Base-by-base conservation (phyloP, 768 basidiomycete genomes). In the Paxillus involutus region DNA sequence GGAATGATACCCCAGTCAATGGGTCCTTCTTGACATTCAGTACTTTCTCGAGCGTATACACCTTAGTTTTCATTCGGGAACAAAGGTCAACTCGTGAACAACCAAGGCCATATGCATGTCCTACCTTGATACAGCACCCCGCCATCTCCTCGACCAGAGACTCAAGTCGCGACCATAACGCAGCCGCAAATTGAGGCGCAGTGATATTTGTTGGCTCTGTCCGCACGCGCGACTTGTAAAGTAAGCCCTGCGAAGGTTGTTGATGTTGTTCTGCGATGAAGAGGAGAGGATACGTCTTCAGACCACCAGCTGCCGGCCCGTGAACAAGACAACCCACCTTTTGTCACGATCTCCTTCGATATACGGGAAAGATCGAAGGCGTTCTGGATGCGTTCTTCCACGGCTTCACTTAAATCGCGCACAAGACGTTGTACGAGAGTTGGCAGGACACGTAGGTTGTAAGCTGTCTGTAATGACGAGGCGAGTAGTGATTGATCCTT, bases 11-110 rank as follows among this genome's bases (percentile, higher is more conserved):
- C 54, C 91, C 88, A 0, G 90, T 86, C 33, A 80, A 74, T 0
- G 87, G 76, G 65, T 98, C 95, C 68, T 83, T 88, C 76, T 98
- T 98, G 63, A 96, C 70, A 63, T 82, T 85, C 35, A 98, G 75
- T 2, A 98, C 96, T 64, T 94, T 97, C 72, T 98, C 96, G 6
- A 99, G 81, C 2, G 89, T 89, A 69, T 98, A 96, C 6, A 98
- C 92, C 93, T 94, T 59, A 11, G n/a, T 47, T 6, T 12, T 54
- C 16, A 13, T 40, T 19, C 39, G 16, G 19, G 43, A 3, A 6
- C 29, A 59, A 26, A 39, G 10, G 11, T 13, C 51, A 35, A 60
- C 21, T 33, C 30, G 12, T 12, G 17, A 32, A 21, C 30, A 26
- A 17, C 6, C 17, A 35, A 8, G 46, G 19, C 36, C 37, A 35